Percentiles rank a stretch among this genome's conserved stretches.
phyloP scores from a whole-genome alignment of 345 rosid species.

The Citropsis articulata region DNA sequence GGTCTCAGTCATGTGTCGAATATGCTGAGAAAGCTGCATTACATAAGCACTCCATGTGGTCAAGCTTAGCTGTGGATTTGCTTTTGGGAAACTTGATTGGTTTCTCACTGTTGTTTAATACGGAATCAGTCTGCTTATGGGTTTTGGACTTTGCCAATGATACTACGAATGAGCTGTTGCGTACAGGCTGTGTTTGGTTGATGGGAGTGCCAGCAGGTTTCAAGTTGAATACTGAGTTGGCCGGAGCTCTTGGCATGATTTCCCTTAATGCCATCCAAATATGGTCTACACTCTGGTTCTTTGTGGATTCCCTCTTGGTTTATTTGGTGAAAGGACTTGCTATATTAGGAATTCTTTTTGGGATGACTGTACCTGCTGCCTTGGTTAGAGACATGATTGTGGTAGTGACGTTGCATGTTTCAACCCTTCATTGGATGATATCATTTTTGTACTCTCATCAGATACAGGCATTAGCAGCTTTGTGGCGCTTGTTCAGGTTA shows the following conservation, averaged over 20 bases:
- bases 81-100: conserved; percentile 76
- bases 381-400: conserved; percentile 57
- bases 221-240: conserved; percentile 87
- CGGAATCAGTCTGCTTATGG: conserved; percentile 48
- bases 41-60: conserved; percentile 82
- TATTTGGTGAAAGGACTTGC: conserved; percentile 62
- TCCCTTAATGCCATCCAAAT: conserved; percentile 84
- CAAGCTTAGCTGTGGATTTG: conserved; percentile 69
- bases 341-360: conserved; percentile 62
- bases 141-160: conserved; percentile 50
- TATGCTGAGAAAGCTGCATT: conserved; percentile 78
- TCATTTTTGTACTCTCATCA: conserved; percentile 74
- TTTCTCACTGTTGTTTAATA: conserved; percentile 45
- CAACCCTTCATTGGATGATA: conserved; percentile 66
- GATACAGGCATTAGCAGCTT: conserved; percentile 78
- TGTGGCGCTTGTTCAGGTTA: conserved; percentile 95
- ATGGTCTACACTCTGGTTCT: conserved; percentile 86
- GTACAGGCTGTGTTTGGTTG: conserved; percentile 96
- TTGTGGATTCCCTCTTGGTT: conserved; percentile 49
- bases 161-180: conserved; percentile 60
- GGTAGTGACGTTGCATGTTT: conserved; percentile 61
- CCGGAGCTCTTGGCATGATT: conserved; percentile 72
- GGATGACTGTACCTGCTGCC: conserved; percentile 70
- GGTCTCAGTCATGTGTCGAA: conserved; percentile 76
- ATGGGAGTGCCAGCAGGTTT: conserved; percentile 99